phyloP scores from a whole-genome alignment of 768 basidiomycete genomes.

The Xanthoconium purpureum region DNA sequence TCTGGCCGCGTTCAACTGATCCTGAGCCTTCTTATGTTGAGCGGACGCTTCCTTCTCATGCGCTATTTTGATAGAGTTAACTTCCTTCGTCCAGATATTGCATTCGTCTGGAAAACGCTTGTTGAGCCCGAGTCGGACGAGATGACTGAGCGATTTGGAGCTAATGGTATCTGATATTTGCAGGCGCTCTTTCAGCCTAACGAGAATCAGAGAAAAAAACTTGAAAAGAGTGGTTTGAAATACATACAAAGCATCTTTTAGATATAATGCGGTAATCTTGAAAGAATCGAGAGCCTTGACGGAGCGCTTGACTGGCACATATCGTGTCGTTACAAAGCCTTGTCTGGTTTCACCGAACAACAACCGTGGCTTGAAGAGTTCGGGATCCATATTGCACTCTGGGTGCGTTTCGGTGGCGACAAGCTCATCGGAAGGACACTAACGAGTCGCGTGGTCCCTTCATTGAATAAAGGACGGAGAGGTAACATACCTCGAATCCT shows the following conservation, averaged over 20 bases:
- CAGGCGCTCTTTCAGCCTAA: conserved; percentile 27
- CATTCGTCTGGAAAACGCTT: conserved; percentile 28
- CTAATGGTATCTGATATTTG: conserved; percentile 23
- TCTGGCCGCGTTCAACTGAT: conserved; percentile 7
- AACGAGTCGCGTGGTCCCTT: neutral
- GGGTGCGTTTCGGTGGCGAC: conserved; percentile 12
- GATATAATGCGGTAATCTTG: conserved; percentile 11
- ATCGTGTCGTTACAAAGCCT: conserved; percentile 36
- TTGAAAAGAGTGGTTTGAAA: neutral
- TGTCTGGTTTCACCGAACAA: conserved; percentile 41
- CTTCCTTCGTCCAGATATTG: conserved; percentile 22
- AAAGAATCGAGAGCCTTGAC: conserved; percentile 1
- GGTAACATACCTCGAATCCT: conserved; percentile 43
- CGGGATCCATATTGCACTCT: conserved; percentile 21
- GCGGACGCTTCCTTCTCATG: neutral
- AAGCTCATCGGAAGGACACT: conserved; percentile 23
- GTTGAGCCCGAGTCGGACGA: conserved; percentile 32
- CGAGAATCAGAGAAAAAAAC: conserved; percentile 1
- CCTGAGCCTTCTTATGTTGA: conserved; percentile 13
- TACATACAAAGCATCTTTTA: conserved; percentile 27
- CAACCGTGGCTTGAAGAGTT: conserved; percentile 30
- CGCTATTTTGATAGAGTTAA: conserved; percentile 4
- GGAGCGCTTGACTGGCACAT: conserved; percentile 20
- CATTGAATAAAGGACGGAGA: neutral
- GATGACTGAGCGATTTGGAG: conserved; percentile 27